Base-by-base conservation (phyloP, 139 green algal species). In the Asterochloris sp. region DNA sequence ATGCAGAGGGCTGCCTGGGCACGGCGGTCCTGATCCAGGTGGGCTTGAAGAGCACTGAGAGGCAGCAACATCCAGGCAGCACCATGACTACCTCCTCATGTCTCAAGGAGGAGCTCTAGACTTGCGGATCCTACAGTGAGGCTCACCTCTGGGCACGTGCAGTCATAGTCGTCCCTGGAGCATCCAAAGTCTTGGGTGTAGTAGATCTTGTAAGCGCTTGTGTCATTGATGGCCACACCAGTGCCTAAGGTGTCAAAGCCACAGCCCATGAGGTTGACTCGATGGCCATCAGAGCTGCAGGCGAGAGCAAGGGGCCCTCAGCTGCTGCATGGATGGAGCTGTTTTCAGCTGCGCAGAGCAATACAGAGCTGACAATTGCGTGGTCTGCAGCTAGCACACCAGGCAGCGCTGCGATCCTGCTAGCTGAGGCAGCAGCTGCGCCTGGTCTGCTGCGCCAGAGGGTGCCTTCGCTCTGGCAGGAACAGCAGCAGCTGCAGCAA, bases 101-200 rank as follows among this genome's bases (percentile, higher is more conserved):
- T 6, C 38, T 54, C 38, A 54, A 54, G 38, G 38, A 54, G 38
- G 38, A 54, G 38, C 38, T 54, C 38, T 10, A 54, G 38, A 54
- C 38, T 54, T 54, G 38, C 38, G 38, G 38, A 54, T 54, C 6
- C 38, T 54, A 54, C 38, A 54, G n/a, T 62, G 26, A 14, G 60
- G 14, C 71, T 54, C 38, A 54, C 38, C 38, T 86, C 54, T 13
- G 78, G 78, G 69, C 83, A 87, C 21, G 73, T 64, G 73, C 83
- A 87, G 27, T 87, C 74, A 69, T 77, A 83, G 28, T 75, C 69
- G 27, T 82, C 69, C 13, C 68, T 47, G 8, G 79, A 82, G 78
- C 83, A 87, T 26, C 83, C 83, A 79, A 87, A 87, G 73, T 87
- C 80, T 73, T 87, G 83, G 1, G 83, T 87, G 71, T 75, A 87